Conservation (phyloP, 129 eudicot genomes). For the Artemisia annua region DNA sequence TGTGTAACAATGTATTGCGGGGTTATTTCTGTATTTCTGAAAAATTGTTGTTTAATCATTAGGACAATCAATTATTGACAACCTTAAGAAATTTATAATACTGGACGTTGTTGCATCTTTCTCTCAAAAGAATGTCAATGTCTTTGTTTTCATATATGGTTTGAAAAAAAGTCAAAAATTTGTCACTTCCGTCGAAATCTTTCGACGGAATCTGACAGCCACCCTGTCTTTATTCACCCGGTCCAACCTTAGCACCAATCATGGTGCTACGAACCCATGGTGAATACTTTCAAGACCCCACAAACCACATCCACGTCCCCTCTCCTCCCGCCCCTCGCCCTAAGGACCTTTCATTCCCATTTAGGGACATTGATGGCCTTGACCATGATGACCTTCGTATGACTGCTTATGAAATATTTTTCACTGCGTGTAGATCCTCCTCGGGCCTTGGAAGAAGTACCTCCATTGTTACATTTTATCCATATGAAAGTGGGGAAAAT, state of each 20-base stretch:
- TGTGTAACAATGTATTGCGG: background rate
- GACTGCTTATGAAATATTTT: slow-evolving; percentile 87
- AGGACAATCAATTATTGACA: background rate
- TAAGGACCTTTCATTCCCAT: slow-evolving; percentile 33
- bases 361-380: slow-evolving; percentile 57
- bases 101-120: slow-evolving; percentile 28
- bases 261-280: slow-evolving; percentile 16
- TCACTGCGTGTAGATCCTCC: slow-evolving; percentile 84
- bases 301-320: slow-evolving; percentile 6
- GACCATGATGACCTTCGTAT: slow-evolving; percentile 57
- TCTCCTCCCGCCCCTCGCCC: background rate
- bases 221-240: slow-evolving; percentile 16
- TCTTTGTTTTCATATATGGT: background rate
- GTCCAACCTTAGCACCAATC: slow-evolving; percentile 12
- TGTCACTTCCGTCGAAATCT: slow-evolving; percentile 31
- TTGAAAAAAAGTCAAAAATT: background rate
- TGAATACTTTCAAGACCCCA: slow-evolving; percentile 33
- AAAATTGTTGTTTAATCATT: background rate
- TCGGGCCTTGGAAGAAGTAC: slow-evolving; percentile 82
- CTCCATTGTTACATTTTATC: slow-evolving; percentile 45
- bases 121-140: slow-evolving; percentile 2
- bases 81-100: background rate
- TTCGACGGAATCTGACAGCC: slow-evolving; percentile 30
- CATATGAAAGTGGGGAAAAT: slow-evolving; percentile 23
- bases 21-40: background rate